These are phyloP conservation scores for Phoma sp. DNA, from an alignment of 2,329 filamentous ascomycete species.

Conservation along the genomic window DNA sequence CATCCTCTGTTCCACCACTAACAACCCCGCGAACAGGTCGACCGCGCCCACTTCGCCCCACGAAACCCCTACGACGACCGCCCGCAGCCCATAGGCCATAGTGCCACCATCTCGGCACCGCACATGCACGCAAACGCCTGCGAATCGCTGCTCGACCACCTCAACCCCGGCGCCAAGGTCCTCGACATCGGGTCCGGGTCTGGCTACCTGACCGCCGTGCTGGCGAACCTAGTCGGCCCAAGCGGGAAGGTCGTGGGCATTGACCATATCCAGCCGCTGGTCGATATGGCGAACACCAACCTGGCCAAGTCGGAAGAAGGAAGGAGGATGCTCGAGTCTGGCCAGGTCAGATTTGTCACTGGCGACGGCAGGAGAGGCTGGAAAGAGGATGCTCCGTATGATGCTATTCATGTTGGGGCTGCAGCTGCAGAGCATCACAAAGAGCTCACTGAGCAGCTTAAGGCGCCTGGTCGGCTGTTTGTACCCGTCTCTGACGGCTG, in stretches of 20 bases:
- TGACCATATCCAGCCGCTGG: constrained; percentile 57
- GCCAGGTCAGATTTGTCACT: constrained; percentile 71
- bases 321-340: constrained; percentile 65
- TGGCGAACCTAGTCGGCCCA: constrained; percentile 75
- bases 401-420: constrained; percentile 95
- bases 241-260: constrained; percentile 54
- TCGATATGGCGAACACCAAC: constrained; percentile 50
- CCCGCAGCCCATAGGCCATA: constrained; percentile 70
- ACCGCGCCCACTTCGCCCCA: constrained; percentile 84
- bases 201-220: constrained; percentile 83
- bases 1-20: neutral
- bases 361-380: constrained; percentile 67
- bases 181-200: constrained; percentile 58
- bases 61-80: constrained; percentile 73
- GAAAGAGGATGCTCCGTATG: constrained; percentile 66
- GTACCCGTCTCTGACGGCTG: constrained; percentile 69
- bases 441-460: constrained; percentile 76
- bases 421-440: constrained; percentile 76
- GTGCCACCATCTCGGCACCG: constrained; percentile 73
- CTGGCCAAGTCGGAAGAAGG: constrained; percentile 53
- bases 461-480: constrained; percentile 78
- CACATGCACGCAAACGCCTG: constrained; percentile 74
- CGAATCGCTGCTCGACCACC: constrained; percentile 65
- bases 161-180: constrained; percentile 58
- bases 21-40: constrained; percentile 64